Conservation (phyloP, 1,284 basidiomycete species). For the Rhodotorula sp. region DNA sequence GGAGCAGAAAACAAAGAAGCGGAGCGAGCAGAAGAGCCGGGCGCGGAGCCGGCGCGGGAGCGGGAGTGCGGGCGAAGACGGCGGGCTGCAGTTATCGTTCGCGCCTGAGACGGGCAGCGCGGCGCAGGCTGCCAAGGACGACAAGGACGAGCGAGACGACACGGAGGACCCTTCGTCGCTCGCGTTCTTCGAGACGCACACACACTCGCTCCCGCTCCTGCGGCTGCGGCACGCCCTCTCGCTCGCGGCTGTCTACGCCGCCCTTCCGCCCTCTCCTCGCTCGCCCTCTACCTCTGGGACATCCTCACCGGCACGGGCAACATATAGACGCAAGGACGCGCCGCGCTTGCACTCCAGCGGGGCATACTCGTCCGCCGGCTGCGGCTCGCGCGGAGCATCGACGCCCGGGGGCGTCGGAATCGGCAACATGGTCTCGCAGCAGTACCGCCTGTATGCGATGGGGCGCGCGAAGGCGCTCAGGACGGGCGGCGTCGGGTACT, state of each 20-base stretch:
- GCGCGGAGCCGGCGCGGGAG: too few relatives aligned
- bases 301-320: too few relatives aligned
- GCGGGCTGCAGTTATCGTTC: neutral
- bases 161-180: neutral
- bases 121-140: neutral
- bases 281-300: too few relatives aligned
- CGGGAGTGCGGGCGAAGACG: neutral
- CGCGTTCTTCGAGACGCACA: neutral
- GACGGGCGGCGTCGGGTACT: constrained; percentile 1
- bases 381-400: neutral
- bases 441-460: constrained; percentile 8
- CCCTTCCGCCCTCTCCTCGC: neutral
- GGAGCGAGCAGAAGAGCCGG: too few relatives aligned
- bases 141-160: neutral
- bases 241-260: neutral
- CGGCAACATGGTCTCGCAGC: neutral
- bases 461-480: neutral
- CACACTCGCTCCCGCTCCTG: constrained; percentile 15
- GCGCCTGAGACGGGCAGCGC: neutral
- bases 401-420: neutral
- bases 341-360: neutral
- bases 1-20: neutral
- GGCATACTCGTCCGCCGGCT: neutral
- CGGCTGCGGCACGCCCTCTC: constrained; percentile 20
- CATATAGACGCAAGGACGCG: too few relatives aligned